Evolutionary conservation across 176 grass and related monocot genomes (phyloP).

Genomic region (Lolium multiflorum): DNA sequence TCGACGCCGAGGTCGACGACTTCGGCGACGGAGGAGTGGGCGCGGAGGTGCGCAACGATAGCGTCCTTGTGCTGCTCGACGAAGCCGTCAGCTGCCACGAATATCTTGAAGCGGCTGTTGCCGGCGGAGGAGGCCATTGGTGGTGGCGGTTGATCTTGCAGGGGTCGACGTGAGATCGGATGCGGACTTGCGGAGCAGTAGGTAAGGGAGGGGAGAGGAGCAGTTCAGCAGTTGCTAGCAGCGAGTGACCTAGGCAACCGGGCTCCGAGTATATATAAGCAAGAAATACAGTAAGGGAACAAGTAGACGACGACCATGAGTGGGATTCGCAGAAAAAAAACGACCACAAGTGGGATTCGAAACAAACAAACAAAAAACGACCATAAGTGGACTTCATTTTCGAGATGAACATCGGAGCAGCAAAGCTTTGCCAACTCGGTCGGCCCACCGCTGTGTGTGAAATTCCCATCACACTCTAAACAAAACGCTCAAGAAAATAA

Average conservation of each 20-base stretch:
- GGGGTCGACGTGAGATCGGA: background rate
- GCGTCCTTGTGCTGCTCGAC: constrained; percentile 75
- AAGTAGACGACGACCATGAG: too few species aligned
- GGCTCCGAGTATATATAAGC: background rate
- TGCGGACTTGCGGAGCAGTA: background rate
- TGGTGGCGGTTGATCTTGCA: background rate
- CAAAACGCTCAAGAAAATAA: too few species aligned
- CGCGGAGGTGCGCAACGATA: constrained; percentile 72
- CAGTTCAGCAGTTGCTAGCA: background rate
- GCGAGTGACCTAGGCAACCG: background rate
- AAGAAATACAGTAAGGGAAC: too few species aligned
- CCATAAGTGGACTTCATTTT: too few species aligned
- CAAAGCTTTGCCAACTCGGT: too few species aligned
- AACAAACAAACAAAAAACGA: too few species aligned
- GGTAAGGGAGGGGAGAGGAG: background rate
- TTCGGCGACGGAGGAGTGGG: constrained; percentile 55
- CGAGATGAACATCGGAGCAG: too few species aligned
- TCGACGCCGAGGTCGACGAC: constrained; percentile 82
- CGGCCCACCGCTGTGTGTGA: too few species aligned
- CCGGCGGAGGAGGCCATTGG: constrained; percentile 31
- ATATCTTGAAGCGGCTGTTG: constrained; percentile 63
- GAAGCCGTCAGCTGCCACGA: constrained; percentile 74
- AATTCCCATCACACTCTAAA: too few species aligned
- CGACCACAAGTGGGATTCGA: too few species aligned
- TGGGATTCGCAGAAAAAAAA: too few species aligned